Evolutionary conservation across 371 early-diverging fungal species (phyloP).

Genomic region (Apophysomyces ossiformis): DNA sequence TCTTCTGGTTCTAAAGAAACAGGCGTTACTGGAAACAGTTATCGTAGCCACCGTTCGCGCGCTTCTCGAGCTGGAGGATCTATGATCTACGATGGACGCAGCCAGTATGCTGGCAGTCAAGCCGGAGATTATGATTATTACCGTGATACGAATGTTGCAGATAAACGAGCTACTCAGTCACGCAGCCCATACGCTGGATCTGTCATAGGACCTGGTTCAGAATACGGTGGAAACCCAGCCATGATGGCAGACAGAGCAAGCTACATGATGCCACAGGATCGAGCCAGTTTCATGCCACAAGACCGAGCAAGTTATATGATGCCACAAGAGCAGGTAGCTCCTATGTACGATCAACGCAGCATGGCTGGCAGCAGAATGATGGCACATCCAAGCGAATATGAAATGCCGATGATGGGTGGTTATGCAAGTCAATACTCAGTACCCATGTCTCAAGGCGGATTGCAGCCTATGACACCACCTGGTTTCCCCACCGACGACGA

Average conservation of each 20-base stretch:
- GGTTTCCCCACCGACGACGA: constrained; percentile 85
- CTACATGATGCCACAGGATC: constrained; percentile 19
- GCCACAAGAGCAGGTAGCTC: constrained; percentile 6
- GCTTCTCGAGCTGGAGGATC: constrained; percentile 34
- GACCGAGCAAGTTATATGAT: constrained; percentile 9
- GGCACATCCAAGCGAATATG: constrained; percentile 18
- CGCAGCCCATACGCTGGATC: constrained; percentile 39
- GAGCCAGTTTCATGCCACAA: constrained; percentile 18
- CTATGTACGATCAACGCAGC: constrained; percentile 17
- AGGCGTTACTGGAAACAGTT: constrained; percentile 46
- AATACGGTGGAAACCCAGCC: constrained; percentile 31
- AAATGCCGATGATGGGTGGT: constrained; percentile 24
- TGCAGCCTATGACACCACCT: constrained; percentile 41
- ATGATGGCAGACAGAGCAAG: constrained; percentile 6
- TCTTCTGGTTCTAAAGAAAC: constrained; percentile 64
- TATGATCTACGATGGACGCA: constrained; percentile 42
- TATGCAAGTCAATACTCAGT: constrained; percentile 45
- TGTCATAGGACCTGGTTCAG: constrained; percentile 33
- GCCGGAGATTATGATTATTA: constrained; percentile 55
- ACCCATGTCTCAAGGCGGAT: constrained; percentile 35
- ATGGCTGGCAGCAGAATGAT: constrained; percentile 18
- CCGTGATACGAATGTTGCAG: constrained; percentile 44
- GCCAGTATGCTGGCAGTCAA: constrained; percentile 56
- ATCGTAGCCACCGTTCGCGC: constrained; percentile 40
- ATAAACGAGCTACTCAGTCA: constrained; percentile 30